Percentiles rank a stretch among this genome's conserved stretches.
Conservation (phyloP, 2,329 filamentous ascomycete genomes). For the Orbilia brochopaga region DNA sequence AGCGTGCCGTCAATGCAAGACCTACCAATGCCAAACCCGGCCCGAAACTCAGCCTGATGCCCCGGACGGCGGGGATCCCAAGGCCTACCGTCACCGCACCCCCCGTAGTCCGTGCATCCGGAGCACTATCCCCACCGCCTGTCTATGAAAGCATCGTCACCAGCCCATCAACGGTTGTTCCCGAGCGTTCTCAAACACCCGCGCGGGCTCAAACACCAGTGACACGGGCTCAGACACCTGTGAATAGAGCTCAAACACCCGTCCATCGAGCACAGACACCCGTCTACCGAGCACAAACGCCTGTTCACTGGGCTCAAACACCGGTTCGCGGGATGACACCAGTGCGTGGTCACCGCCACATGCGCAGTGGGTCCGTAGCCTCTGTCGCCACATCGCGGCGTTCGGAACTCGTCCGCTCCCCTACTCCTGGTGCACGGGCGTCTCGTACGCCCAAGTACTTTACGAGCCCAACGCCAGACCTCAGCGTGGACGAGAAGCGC, state of each 20-base stretch:
- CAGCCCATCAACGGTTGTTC: not conserved
- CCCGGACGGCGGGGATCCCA: not conserved
- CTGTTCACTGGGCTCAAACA: not conserved
- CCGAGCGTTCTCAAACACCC: not conserved
- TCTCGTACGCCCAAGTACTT: constrained; percentile 28
- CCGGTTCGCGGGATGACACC: not conserved
- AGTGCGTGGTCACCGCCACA: not conserved
- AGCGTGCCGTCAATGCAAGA: not conserved
- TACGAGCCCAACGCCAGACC: constrained; percentile 15
- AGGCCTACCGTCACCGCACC: not conserved
- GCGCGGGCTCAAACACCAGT: not conserved
- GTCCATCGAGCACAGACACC: not conserved
- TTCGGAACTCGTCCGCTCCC: constrained; percentile 8
- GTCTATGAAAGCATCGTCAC: not conserved
- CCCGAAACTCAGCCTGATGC: not conserved
- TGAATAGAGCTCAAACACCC: not conserved
- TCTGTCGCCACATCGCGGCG: constrained; percentile 16
- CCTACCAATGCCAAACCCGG: not conserved
- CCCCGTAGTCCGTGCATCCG: not conserved
- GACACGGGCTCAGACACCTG: too few species aligned
- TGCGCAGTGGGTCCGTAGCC: constrained; percentile 12
- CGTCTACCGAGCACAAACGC: not conserved
- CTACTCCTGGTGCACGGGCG: constrained; percentile 4
- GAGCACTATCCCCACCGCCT: not conserved
- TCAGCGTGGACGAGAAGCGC: constrained; percentile 28